Conservation (phyloP, 2,329 filamentous ascomycete genomes). For the Cordyceps fumosorosea region DNA sequence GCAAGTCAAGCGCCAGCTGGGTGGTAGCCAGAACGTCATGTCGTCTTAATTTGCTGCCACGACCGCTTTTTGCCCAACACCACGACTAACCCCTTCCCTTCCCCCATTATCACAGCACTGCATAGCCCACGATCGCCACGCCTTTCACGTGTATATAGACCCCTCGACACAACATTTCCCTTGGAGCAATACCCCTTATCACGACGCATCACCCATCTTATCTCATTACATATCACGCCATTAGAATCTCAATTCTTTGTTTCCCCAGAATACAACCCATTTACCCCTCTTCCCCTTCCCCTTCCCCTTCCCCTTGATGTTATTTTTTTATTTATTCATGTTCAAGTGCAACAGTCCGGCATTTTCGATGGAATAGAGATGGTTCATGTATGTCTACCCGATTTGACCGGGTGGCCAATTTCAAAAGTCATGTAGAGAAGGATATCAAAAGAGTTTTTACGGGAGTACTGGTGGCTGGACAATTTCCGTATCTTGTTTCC, state of each 20-base stretch:
- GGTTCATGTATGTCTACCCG: conserved; percentile 31
- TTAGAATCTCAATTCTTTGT: conserved; percentile 9
- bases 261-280: conserved; percentile 8
- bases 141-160: conserved; percentile 34
- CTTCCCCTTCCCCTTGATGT: conserved; percentile 9
- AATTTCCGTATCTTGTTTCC: conserved; percentile 5
- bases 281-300: conserved; percentile 12
- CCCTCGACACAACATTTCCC: conserved; percentile 31
- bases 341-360: conserved; percentile 7
- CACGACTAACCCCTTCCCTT: conserved; percentile 6
- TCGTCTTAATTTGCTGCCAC: conserved; percentile 26
- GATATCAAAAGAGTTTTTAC: conserved; percentile 15
- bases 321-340: conserved; percentile 7
- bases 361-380: conserved; percentile 31
- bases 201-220: conserved; percentile 26
- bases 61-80: conserved; percentile 3
- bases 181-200: conserved; percentile 28
- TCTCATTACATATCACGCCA: conserved; percentile 18
- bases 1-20: conserved; percentile 87
- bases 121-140: conserved; percentile 31
- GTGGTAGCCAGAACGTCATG: conserved; percentile 46
- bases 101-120: conserved; percentile 4
- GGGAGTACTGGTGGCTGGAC: conserved; percentile 33
- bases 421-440: conserved; percentile 37
- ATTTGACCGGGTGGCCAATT: conserved; percentile 21